A percentile compares a stretch with the other conserved stretches of the same genome.
Evolutionary conservation across 2,329 filamentous ascomycete species (phyloP).

Genomic region (Orbilia blumenaviensis): DNA sequence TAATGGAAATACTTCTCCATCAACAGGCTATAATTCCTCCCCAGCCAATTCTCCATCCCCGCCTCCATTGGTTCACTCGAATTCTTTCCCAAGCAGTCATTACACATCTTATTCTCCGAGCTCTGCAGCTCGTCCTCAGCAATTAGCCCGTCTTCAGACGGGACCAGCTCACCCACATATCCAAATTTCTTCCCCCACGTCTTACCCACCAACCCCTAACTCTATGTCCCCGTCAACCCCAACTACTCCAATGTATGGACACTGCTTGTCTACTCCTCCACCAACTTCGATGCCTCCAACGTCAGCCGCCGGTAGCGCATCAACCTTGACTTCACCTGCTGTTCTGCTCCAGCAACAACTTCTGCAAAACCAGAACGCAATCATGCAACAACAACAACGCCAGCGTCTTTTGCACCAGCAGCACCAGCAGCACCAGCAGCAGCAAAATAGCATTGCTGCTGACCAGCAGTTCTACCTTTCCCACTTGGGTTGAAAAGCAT

Average conservation of each 20-base stretch:
- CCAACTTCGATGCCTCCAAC: slow-evolving; percentile 53
- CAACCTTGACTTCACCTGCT: slow-evolving; percentile 42
- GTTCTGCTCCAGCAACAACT: slow-evolving; percentile 52
- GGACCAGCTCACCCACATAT: slow-evolving; percentile 42
- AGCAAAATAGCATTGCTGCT: slow-evolving; percentile 27
- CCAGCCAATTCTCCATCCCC: slow-evolving; percentile 51
- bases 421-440: slow-evolving; percentile 39
- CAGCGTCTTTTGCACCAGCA: slow-evolving; percentile 40
- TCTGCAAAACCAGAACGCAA: slow-evolving; percentile 51
- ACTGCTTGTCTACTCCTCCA: slow-evolving; percentile 43
- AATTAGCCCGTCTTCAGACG: slow-evolving; percentile 43
- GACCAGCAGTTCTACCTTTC: slow-evolving; percentile 54
- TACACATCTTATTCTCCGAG: slow-evolving; percentile 43
- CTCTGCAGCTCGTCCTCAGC: slow-evolving; percentile 44
- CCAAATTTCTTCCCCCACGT: slow-evolving; percentile 40
- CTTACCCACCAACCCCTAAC: slow-evolving; percentile 49
- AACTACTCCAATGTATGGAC: slow-evolving; percentile 52
- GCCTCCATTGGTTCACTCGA: slow-evolving; percentile 51
- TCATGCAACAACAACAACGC: slow-evolving; percentile 52
- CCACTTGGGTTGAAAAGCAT: slow-evolving; percentile 54
- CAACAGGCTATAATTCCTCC: slow-evolving; percentile 44
- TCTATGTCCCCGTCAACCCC: slow-evolving; percentile 51
- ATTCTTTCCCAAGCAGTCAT: slow-evolving; percentile 42
- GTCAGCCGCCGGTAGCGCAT: slow-evolving; percentile 44
- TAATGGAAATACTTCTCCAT: slow-evolving; percentile 41